These are phyloP conservation scores for Wickerhamiella lipophila DNA, from an alignment of 805 yeast genomes.

Conservation along the genomic window DNA sequence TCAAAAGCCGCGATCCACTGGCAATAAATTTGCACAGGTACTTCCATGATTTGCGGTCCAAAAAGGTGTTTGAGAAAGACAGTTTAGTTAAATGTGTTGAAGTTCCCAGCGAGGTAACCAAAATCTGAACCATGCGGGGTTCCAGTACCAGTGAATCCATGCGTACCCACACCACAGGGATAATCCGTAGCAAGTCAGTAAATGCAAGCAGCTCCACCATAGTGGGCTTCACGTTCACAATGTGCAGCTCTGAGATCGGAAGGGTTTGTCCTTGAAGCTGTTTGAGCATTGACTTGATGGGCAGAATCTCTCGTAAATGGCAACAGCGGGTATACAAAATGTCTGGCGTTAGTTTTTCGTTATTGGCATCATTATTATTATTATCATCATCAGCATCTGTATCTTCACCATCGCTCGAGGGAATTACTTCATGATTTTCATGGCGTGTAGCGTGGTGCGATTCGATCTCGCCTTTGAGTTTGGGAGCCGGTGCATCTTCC, in stretches of 20 bases:
- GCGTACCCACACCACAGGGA: conserved; percentile 62
- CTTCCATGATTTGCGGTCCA: conserved; percentile 66
- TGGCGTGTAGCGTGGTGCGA: neutral
- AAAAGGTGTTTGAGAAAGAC: conserved; percentile 64
- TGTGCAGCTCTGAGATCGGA: conserved; percentile 57
- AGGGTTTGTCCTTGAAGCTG: conserved; percentile 67
- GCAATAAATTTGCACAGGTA: conserved; percentile 62
- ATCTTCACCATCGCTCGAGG: conserved; percentile 10
- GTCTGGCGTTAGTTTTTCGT: conserved; percentile 39
- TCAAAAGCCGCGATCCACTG: conserved; percentile 34
- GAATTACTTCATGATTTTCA: conserved; percentile 17
- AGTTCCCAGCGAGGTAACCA: conserved; percentile 57
- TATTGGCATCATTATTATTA: no score
- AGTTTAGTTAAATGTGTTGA: conserved; percentile 58
- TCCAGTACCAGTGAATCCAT: conserved; percentile 70
- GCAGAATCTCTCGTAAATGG: conserved; percentile 79
- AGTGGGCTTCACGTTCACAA: conserved; percentile 82
- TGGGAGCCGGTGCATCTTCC: conserved; percentile 16
- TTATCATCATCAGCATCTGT: neutral
- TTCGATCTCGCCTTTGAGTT: neutral
- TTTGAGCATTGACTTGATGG: conserved; percentile 78
- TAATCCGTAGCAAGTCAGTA: conserved; percentile 75
- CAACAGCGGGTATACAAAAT: conserved; percentile 83
- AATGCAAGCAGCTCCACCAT: conserved; percentile 77
- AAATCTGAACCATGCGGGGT: conserved; percentile 59